Evolutionary conservation across 2,329 filamentous ascomycete genomes (phyloP).

Genomic region (Xylariales sp.): DNA sequence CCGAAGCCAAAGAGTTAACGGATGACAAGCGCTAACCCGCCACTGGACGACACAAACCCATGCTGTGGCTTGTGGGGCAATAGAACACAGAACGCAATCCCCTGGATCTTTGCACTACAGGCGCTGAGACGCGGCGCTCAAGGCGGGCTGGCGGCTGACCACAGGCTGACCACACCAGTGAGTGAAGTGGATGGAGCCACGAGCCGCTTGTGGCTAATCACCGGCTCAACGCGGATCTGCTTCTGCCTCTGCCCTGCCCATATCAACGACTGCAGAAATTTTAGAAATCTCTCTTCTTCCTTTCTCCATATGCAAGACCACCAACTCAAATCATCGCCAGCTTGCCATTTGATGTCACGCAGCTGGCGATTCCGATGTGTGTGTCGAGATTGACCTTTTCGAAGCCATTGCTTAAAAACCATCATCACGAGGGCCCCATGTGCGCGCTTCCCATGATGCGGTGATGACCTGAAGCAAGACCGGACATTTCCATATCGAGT

Average conservation of each 20-base stretch:
- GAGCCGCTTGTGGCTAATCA: background rate
- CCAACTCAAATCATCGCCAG: constrained; percentile 40
- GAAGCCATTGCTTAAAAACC: constrained; percentile 61
- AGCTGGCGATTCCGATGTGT: constrained; percentile 48
- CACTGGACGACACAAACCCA: no score
- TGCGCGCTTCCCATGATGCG: constrained; percentile 57
- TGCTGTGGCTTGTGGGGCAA: no score
- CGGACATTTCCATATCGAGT: constrained; percentile 40
- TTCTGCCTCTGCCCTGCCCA: background rate
- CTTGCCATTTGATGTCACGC: constrained; percentile 29
- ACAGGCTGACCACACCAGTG: no score
- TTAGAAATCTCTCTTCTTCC: constrained; percentile 17
- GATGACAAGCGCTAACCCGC: no score
- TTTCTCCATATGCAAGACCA: constrained; percentile 36
- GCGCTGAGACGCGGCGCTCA: no score
- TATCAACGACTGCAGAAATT: constrained; percentile 12
- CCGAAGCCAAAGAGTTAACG: no score
- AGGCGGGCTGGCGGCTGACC: no score
- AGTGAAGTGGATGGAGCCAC: no score
- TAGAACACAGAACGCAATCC: no score
- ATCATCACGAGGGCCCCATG: constrained; percentile 63
- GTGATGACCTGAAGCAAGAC: constrained; percentile 63
- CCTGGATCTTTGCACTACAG: no score
- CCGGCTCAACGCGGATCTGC: no score
- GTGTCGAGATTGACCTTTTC: constrained; percentile 52